Evolutionary conservation across 495 filamentous ascomycete species (phyloP), one percentile per base, ranked within the genome.

Genomic region (Aspergillus leporis): DNA sequence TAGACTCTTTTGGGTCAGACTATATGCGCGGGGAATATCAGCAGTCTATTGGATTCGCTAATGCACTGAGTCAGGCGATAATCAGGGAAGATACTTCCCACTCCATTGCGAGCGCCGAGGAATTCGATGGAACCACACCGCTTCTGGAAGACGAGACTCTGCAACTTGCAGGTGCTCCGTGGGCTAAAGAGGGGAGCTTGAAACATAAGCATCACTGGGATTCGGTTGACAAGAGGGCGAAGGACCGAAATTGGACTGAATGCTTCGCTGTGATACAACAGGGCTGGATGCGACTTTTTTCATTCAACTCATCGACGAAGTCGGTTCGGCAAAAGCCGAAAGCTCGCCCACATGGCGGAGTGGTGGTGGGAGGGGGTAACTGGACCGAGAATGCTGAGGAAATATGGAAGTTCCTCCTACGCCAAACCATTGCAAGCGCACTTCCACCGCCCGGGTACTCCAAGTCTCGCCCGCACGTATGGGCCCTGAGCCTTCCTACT

Each of bases 241-340:
- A 92, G 71, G 91, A 97, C 66, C 83, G 93, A 25, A 91, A 90
- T 55, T 99, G 94, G 94, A 87, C 81, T 53, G 93, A 98, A 61
- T 91, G 91, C 53, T 99, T 99, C 69, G 95, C 93, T n/a, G 94
- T 99, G 40, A 89, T 99, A 58, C 91, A 97, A 61, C 95, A 94
- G 64, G 94, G 94, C n/a, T 91, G 87, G 74, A 85, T 99, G 81
- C 91, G 90, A 34, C 80, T 99, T 4, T 99, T 99, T 73, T 93
- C 91, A 0, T 99, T 99, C 78, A 83, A 73, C 57, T 85, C 87
- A 18, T 82, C 87, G 3, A 82, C 79, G 57, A 92, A 92, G 64
- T 89, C 89, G 0, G 79, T 87, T 68, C 85, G 89, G 16, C 83
- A 85, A 59, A 91, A 90, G 68, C 75, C 80, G 41, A 88, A 88